These are phyloP conservation scores for Microstegium vimineum DNA, from an alignment of 176 grass and related monocot species.

Conservation along the genomic window DNA sequence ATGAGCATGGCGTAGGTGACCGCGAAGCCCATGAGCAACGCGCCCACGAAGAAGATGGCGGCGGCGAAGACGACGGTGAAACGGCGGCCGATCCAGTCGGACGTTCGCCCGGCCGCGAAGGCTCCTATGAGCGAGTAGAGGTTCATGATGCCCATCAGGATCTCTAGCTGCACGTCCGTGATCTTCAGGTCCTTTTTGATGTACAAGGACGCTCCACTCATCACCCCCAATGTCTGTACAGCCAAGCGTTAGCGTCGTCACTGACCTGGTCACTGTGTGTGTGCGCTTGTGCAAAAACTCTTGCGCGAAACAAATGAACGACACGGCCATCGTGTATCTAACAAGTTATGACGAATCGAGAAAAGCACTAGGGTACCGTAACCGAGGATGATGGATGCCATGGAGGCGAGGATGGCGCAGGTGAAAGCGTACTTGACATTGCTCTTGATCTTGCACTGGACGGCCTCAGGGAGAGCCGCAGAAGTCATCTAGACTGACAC, in stretches of 20 bases:
- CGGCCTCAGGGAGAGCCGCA: conserved; percentile 22
- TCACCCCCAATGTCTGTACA: conserved; percentile 59
- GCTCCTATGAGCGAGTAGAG: conserved; percentile 72
- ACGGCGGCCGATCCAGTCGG: conserved; percentile 74
- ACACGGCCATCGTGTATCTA: too few relatives aligned
- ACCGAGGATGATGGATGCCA: conserved; percentile 59
- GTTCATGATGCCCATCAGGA: conserved; percentile 68
- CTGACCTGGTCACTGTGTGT: too few relatives aligned
- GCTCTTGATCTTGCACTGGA: conserved; percentile 28
- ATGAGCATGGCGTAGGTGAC: conserved; percentile 71
- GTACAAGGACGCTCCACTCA: conserved; percentile 66
- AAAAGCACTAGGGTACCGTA: conserved; percentile 32
- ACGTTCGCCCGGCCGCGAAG: conserved; percentile 53
- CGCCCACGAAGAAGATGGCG: conserved; percentile 61
- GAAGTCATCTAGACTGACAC: too few relatives aligned
- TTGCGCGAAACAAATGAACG: not conserved
- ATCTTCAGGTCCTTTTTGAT: conserved; percentile 58
- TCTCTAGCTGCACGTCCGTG: conserved; percentile 46
- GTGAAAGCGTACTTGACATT: conserved; percentile 47
- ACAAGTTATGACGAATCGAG: too few relatives aligned
- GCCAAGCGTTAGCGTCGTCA: too few relatives aligned
- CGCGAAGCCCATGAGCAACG: conserved; percentile 66
- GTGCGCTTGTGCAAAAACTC: too few relatives aligned
- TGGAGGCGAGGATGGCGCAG: conserved; percentile 61
- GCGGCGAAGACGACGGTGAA: conserved; percentile 64